These are phyloP conservation scores for Amborella trichopoda DNA, from an alignment of 164 flowering plant genomes.

Conservation along the genomic window DNA sequence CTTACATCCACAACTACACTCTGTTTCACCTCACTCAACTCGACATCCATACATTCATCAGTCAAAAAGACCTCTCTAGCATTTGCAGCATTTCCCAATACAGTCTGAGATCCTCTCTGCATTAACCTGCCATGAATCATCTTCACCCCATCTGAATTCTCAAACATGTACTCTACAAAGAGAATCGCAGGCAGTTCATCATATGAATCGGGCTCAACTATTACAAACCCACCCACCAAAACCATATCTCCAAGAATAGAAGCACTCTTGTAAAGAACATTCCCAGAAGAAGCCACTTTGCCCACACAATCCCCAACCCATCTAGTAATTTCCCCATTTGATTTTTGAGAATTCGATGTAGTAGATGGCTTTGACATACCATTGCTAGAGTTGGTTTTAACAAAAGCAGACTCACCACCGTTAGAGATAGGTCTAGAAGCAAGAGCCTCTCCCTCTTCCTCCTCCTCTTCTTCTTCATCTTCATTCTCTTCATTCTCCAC, in stretches of 20 bases:
- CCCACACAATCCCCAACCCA: constrained; percentile 68
- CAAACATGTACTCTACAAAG: constrained; percentile 86
- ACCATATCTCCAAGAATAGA: constrained; percentile 37
- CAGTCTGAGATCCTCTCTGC: constrained; percentile 54
- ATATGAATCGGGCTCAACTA: constrained; percentile 31
- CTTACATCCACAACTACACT: constrained; percentile 33
- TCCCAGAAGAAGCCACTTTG: constrained; percentile 32
- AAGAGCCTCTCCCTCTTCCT: constrained; percentile 19
- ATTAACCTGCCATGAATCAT: constrained; percentile 79
- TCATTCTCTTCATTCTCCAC: constrained; percentile 34
- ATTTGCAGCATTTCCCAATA: constrained; percentile 73
- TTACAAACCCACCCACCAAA: constrained; percentile 47
- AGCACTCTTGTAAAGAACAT: constrained; percentile 45
- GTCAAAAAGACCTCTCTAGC: constrained; percentile 84
- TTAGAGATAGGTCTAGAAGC: no score
- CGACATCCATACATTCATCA: constrained; percentile 53
- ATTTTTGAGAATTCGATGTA: constrained; percentile 14
- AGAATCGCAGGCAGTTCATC: constrained; percentile 37
- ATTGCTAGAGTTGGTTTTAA: constrained; percentile 1
- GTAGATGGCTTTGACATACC: not conserved
- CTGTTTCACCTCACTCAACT: constrained; percentile 42
- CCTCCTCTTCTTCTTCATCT: constrained; percentile 36
- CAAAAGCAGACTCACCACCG: no score
- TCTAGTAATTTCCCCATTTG: constrained; percentile 7
- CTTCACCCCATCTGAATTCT: constrained; percentile 34